A percentile compares a stretch with the other conserved stretches of the same genome.
Evolutionary conservation across 768 basidiomycete species (phyloP).

Genomic region (Ramaria rubella): DNA sequence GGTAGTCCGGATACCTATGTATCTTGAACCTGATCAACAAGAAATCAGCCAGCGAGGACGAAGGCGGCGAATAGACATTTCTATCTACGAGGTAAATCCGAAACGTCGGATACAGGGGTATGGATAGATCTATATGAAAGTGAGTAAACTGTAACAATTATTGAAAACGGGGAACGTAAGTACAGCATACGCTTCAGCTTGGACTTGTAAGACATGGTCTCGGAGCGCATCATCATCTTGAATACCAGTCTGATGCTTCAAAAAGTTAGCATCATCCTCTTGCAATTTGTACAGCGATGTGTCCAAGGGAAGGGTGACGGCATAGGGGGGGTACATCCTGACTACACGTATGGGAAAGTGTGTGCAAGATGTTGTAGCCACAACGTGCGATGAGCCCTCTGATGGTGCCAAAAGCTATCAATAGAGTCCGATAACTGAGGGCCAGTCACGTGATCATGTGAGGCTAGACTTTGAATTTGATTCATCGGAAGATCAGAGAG

Average conservation of each 20-base stretch:
- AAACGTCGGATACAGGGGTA: conserved; percentile 25
- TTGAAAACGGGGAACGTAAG: background rate
- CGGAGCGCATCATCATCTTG: conserved; percentile 25
- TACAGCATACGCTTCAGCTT: conserved; percentile 28
- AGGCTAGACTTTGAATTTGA: too few relatives aligned
- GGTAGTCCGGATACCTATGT: conserved; percentile 15
- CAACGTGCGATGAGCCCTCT: too few relatives aligned
- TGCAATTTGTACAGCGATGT: conserved; percentile 10
- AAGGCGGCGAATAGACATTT: background rate
- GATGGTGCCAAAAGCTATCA: too few relatives aligned
- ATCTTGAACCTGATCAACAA: conserved; percentile 12
- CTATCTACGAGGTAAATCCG: conserved; percentile 20
- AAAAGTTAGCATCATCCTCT: conserved; percentile 21
- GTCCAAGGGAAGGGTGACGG: conserved; percentile 3
- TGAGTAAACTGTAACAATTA: background rate
- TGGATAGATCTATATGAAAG: conserved; percentile 20
- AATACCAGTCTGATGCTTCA: conserved; percentile 27
- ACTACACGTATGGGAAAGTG: too few relatives aligned
- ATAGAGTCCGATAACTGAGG: too few relatives aligned
- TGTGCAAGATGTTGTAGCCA: too few relatives aligned
- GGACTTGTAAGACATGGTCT: conserved; percentile 29
- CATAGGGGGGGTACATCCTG: background rate
- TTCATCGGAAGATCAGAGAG: too few relatives aligned
- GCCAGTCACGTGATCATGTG: too few relatives aligned
- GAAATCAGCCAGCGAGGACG: background rate